These are phyloP conservation scores for Orbilia brochopaga DNA, from an alignment of 2,329 filamentous ascomycete genomes.

Conservation along the genomic window DNA sequence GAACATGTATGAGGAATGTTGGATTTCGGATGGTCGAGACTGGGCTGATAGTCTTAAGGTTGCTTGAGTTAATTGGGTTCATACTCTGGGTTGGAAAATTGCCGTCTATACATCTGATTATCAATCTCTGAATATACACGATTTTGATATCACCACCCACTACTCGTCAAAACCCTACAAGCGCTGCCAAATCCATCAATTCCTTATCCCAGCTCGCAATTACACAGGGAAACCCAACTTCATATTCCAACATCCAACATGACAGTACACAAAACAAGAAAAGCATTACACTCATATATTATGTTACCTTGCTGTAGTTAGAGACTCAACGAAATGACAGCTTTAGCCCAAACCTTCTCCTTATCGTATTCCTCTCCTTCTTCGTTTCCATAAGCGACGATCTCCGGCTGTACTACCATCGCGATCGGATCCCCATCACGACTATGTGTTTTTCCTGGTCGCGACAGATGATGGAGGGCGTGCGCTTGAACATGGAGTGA, in stretches of 20 bases:
- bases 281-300: too few species aligned
- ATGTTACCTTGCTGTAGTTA: too few species aligned
- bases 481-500: constrained; percentile 10
- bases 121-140: too few species aligned
- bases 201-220: too few species aligned
- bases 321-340: constrained; percentile 7
- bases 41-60: background rate
- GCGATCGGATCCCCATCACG: constrained; percentile 12
- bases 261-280: background rate
- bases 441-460: constrained; percentile 3
- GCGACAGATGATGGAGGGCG: background rate
- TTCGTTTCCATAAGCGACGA: constrained; percentile 21
- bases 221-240: too few species aligned
- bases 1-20: constrained; percentile 10
- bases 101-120: too few species aligned
- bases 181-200: too few species aligned
- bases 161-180: too few species aligned
- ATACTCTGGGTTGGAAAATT: background rate
- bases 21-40: constrained; percentile 1
- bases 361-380: constrained; percentile 20
- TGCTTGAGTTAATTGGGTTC: background rate
- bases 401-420: constrained; percentile 22
- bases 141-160: too few species aligned
- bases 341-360: constrained; percentile 16
- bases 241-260: background rate